Base-by-base conservation (phyloP, 495 filamentous ascomycete species). In the Parmelia sp. region DNA sequence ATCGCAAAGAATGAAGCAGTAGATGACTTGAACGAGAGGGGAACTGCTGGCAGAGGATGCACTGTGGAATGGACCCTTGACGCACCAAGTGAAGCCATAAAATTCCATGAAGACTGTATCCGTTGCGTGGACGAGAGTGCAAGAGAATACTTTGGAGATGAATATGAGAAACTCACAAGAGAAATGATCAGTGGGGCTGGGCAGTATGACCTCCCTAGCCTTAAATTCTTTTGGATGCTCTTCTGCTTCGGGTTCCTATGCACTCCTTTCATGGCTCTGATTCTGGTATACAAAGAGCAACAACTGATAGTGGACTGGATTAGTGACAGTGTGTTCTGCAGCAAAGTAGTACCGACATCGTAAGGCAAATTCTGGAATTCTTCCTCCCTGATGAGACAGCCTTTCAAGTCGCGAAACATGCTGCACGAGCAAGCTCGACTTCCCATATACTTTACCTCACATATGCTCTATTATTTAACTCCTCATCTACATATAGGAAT, bases 31-130 rank as follows among this genome's bases (percentile, higher is more conserved):
- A 74, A 77, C 47, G 62, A 76, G 64, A 65, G 74, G 68, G 62
- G 76, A 56, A 75, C 72, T 21, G 77, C 76, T 51, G 81, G 80
- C 53, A 82, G 80, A 67, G 80, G 81, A 7, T 86, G 84, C 64
- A 75, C 68, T 19, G 82, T 88, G 19, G 76, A 82, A 39, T 88
- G 85, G 80, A 76, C 72, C 9, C 71, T 84, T 17, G 86, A 90
- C 66, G 85, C 82, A 64, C 79, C 84, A 60, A 89, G 85, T 5
- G 78, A 82, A 6, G 87, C 88, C 3, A 81, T 84, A 15, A 79
- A 82, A 49, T 92, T 94, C 75, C 83, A 92, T 70, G 71, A 79
- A 14, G 82, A 87, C 68, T 92, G 89, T 70, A 86, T 92, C 56
- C 68, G 77, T 6, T 87, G 83, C 39, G 88, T 92, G 14, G 76